Evolutionary conservation across 768 basidiomycete genomes (phyloP), one percentile per base, ranked within the genome.

Genomic region (Suillus subalutaceus): DNA sequence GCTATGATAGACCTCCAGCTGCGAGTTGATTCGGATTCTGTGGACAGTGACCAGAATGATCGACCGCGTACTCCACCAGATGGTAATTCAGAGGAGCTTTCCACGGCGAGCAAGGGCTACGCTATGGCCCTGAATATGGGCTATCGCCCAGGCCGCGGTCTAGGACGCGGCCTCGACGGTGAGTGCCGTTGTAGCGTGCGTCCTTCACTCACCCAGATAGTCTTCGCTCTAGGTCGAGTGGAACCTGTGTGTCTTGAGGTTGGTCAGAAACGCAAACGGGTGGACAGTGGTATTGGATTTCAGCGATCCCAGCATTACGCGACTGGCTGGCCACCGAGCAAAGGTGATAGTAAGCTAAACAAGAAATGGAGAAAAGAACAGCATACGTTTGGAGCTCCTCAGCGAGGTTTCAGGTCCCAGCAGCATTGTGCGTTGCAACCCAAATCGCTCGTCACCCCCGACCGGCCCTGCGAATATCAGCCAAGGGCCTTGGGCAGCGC

Each of bases 1-100:
- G 69, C 70, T 57, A 50, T 70, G 50, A 66, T 68, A 35, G 67
- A 69, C 41, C 53, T 40, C 18, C 63, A 63, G n/a, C 63, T 67
- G 37, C 63, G 32, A 38, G 35, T 44, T n/a, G 50, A 59, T 44
- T 23, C 53, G 2, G 57, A 64, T 43, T 64, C 63, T 32, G 52
- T 23, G 9, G 26, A 64, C n/a, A 23, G 38, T 62, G 63, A 64
- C 26, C 59, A 60, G 41, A 60, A 41, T 18, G 59, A 63, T 56
- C 57, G 18, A 20, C 53, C 20, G 20, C 15, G 56, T 23, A 63
- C 56, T 37, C 20, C 46, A 46, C 50, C 58, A 32, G 38, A 30
- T 60, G 56, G 43, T 46, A 38, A 30, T 65, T 35, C 56, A 41
- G 65, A 65, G 48, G 64, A 48, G 64, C 16, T 63, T 44, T 37